Percentiles rank a stretch among this genome's conserved stretches.
These are phyloP conservation scores for Diaporthe capsici DNA, from an alignment of 2,329 filamentous ascomycete species.

Conservation along the genomic window DNA sequence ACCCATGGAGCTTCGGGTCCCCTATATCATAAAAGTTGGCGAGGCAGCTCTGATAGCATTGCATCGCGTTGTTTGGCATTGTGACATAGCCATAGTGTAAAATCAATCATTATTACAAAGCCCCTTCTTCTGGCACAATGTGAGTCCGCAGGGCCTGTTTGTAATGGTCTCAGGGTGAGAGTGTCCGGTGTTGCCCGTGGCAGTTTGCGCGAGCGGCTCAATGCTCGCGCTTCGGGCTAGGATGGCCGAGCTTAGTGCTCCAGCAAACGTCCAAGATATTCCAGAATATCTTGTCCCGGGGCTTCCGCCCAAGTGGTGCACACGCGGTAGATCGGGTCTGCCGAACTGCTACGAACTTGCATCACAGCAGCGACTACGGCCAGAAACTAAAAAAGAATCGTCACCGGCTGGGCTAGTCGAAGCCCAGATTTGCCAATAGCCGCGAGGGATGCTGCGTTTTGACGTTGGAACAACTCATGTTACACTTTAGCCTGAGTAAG, in stretches of 20 bases:
- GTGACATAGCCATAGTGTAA: slow-evolving; percentile 16
- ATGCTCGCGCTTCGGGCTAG: slow-evolving; percentile 32
- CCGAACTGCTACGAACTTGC: neutral
- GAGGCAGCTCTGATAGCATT: slow-evolving; percentile 29
- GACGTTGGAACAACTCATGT: slow-evolving; percentile 24
- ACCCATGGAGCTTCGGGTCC: neutral
- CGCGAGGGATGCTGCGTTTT: slow-evolving; percentile 18
- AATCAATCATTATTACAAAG: slow-evolving; percentile 16
- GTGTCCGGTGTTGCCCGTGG: slow-evolving; percentile 4
- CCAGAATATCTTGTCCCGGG: slow-evolving; percentile 6
- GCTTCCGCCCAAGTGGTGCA: neutral
- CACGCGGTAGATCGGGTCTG: neutral
- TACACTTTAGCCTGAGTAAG: slow-evolving; percentile 33
- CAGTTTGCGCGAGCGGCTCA: slow-evolving; percentile 14
- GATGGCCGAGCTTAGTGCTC: slow-evolving; percentile 25
- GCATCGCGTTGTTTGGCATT: slow-evolving; percentile 24
- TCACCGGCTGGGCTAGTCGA: neutral
- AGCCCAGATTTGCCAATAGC: slow-evolving; percentile 5
- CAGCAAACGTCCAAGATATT: slow-evolving; percentile 7
- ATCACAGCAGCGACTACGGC: neutral
- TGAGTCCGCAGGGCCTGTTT: neutral
- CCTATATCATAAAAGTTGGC: slow-evolving; percentile 18
- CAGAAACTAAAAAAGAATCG: neutral
- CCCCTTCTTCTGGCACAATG: neutral
- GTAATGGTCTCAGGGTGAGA: slow-evolving; percentile 18